These are phyloP conservation scores for Metahyphopichia silvanorum DNA, from an alignment of 805 yeast genomes.

Conservation along the genomic window DNA sequence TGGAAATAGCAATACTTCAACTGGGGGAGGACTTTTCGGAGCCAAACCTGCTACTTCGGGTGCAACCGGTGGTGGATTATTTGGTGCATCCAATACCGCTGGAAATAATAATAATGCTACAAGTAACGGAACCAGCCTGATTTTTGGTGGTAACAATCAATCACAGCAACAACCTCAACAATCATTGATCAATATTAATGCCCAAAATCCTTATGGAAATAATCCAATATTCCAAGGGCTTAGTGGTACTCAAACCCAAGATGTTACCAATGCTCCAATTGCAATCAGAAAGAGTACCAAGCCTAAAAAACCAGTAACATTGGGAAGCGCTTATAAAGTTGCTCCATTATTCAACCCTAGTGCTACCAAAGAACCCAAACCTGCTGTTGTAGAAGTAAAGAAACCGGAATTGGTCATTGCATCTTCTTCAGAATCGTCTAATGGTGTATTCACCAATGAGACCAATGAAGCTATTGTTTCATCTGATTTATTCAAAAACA, in stretches of 20 bases:
- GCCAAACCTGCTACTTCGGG: conserved; percentile 18
- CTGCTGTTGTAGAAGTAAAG: conserved; percentile 4
- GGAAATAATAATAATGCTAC: conserved; percentile 9
- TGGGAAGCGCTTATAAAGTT: conserved; percentile 56
- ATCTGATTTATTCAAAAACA: conserved; percentile 70
- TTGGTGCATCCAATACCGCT: conserved; percentile 29
- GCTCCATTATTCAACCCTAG: conserved; percentile 48
- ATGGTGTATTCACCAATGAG: conserved; percentile 32
- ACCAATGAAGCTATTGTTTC: conserved; percentile 69
- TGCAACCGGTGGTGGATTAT: conserved; percentile 38
- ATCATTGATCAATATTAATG: conserved; percentile 25
- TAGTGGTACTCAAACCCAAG: conserved; percentile 20
- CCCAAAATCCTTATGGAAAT: conserved; percentile 71
- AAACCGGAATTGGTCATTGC: too few species aligned
- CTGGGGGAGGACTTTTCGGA: conserved; percentile 40
- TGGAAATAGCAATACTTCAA: conserved; percentile 16
- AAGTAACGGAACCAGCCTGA: conserved; percentile 7
- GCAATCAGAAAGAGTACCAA: conserved; percentile 23
- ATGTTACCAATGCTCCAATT: conserved; percentile 14
- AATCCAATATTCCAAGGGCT: conserved; percentile 62
- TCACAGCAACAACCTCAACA: conserved; percentile 19
- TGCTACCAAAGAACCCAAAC: conserved; percentile 6
- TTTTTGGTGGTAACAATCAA: conserved; percentile 22
- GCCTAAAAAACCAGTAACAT: conserved; percentile 56
- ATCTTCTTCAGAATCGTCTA: too few species aligned